Percentiles rank a stretch among this genome's conserved stretches.
These are phyloP conservation scores for Kodamaea sp. DNA, from an alignment of 1,139 yeast genomes.

Conservation along the genomic window DNA sequence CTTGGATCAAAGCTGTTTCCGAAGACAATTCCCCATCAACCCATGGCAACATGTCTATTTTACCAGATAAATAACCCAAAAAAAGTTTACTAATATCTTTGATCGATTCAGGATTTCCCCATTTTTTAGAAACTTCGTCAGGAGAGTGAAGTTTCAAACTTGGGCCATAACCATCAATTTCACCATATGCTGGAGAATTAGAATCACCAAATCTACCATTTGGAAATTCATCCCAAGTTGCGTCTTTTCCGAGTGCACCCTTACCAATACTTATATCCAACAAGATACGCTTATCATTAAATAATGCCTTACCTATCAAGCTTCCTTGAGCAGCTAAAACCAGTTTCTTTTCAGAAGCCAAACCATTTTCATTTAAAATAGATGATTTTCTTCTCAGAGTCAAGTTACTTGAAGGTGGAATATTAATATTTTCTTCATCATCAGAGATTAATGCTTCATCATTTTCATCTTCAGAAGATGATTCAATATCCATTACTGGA, in stretches of 20 bases:
- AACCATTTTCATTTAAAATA: slow-evolving; percentile 42
- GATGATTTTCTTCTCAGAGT: slow-evolving; percentile 43
- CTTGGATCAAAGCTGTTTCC: slow-evolving; percentile 91
- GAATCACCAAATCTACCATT: slow-evolving; percentile 98
- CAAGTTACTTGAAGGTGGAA: slow-evolving; percentile 10
- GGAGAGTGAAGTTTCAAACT: slow-evolving; percentile 68
- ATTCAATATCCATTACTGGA: slow-evolving; percentile 20
- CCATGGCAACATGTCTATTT: slow-evolving; percentile 84
- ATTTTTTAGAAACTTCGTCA: slow-evolving; percentile 63
- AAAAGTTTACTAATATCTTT: slow-evolving; percentile 68
- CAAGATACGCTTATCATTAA: slow-evolving; percentile 47
- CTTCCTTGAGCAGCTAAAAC: slow-evolving; percentile 20
- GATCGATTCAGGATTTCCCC: slow-evolving; percentile 77
- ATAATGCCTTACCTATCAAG: slow-evolving; percentile 25
- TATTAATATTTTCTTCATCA: slow-evolving; percentile 25
- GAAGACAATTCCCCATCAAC: slow-evolving; percentile 79
- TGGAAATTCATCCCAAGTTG: slow-evolving; percentile 98
- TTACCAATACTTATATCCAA: slow-evolving; percentile 80
- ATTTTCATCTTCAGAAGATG: slow-evolving; percentile 14
- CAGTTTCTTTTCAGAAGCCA: slow-evolving; percentile 31
- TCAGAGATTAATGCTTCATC: slow-evolving; percentile 36
- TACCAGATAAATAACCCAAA: slow-evolving; percentile 69
- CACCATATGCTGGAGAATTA: slow-evolving; percentile 95
- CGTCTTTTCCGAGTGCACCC: slow-evolving; percentile 84
- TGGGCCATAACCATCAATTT: slow-evolving; percentile 96